Percentiles rank a stretch among this genome's conserved stretches.
phyloP scores from a whole-genome alignment of 2,329 filamentous ascomycete species.

The Cordyceps farinosa region DNA sequence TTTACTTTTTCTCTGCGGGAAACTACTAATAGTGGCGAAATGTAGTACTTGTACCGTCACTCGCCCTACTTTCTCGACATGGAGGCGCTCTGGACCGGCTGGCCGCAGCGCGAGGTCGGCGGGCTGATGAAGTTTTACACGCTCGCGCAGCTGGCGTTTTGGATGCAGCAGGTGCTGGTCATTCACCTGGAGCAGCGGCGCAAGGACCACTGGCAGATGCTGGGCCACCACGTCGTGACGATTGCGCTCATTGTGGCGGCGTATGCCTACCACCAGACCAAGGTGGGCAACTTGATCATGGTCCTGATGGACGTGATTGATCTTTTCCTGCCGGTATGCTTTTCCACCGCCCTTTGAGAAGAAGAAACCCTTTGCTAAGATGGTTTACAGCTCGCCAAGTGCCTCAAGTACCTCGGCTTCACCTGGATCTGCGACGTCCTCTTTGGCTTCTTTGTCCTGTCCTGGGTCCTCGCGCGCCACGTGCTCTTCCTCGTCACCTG shows the following conservation, averaged over 20 bases:
- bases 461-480: conserved; percentile 81
- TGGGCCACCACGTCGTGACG: conserved; percentile 92
- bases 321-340: conserved; percentile 74
- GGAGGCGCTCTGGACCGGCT: conserved; percentile 75
- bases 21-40: conserved; percentile 35
- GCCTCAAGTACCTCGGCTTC: conserved; percentile 84
- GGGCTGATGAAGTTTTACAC: conserved; percentile 53
- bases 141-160: conserved; percentile 85
- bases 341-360: not conserved
- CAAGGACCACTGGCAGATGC: conserved; percentile 96
- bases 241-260: conserved; percentile 73
- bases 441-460: conserved; percentile 80
- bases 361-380: not conserved
- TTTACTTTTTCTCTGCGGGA: no score
- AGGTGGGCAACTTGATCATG: conserved; percentile 83
- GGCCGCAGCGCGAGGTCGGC: conserved; percentile 72
- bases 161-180: conserved; percentile 89
- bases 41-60: conserved; percentile 68
- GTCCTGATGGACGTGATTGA: conserved; percentile 93
- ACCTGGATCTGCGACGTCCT: conserved; percentile 72
- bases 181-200: conserved; percentile 91
- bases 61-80: conserved; percentile 80
- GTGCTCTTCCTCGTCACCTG: conserved; percentile 73
- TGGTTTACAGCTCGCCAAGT: conserved; percentile 69
- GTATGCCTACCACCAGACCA: conserved; percentile 83